Conservation (phyloP, 768 basidiomycete genomes). For the Tulasnella sp. region DNA sequence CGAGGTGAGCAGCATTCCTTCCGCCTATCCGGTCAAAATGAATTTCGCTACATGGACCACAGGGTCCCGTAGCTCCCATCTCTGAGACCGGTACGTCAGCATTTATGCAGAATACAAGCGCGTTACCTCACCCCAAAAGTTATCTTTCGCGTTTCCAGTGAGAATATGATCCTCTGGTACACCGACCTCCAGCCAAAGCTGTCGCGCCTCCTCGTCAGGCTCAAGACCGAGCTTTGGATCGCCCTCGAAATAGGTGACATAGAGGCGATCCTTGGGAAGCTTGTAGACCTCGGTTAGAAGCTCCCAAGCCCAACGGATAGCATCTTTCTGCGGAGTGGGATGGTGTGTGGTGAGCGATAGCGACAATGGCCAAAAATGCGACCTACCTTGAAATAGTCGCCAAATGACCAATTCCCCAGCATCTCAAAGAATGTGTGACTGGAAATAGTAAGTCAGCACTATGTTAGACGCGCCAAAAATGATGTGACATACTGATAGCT, state of each 20-base stretch:
- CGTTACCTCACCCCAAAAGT: conserved; percentile 80
- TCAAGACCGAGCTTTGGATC: conserved; percentile 74
- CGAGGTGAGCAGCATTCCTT: conserved; percentile 83
- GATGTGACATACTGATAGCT: conserved; percentile 53
- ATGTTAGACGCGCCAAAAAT: conserved; percentile 18
- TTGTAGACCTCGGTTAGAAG: conserved; percentile 81
- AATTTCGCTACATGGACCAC: conserved; percentile 92
- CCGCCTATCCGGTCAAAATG: conserved; percentile 97
- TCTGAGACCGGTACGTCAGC: conserved; percentile 36
- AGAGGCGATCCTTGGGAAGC: conserved; percentile 79
- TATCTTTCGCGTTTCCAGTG: conserved; percentile 91
- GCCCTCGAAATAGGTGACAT: conserved; percentile 97
- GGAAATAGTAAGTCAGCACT: neutral
- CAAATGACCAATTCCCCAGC: conserved; percentile 99
- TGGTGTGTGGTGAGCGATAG: neutral
- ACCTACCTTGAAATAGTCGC: conserved; percentile 94
- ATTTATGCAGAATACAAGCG: neutral
- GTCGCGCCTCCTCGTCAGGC: conserved; percentile 77
- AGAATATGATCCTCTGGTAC: conserved; percentile 82
- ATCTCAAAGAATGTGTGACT: conserved; percentile 94
- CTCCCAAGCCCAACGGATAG: conserved; percentile 87
- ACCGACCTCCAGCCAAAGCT: conserved; percentile 81
- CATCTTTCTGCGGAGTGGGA: conserved; percentile 57
- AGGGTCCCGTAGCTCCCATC: conserved; percentile 97
- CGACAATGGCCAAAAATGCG: conserved; percentile 2